Conservation (phyloP, 2,329 filamentous ascomycete genomes). For the Elsinoe arachidis region DNA sequence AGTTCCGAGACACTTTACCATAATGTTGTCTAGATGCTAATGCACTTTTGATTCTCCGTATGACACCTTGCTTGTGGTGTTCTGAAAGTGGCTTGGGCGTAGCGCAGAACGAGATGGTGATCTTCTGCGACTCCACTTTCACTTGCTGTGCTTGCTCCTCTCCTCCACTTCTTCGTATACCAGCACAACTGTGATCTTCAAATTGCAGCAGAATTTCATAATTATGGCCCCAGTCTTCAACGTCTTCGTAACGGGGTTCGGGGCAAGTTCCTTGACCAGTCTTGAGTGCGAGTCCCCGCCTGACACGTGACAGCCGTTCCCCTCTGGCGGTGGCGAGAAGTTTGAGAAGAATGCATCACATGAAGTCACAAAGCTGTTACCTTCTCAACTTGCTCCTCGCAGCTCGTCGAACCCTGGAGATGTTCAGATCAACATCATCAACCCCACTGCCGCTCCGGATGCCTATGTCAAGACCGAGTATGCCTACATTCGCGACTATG, state of each 20-base stretch:
- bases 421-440: conserved; percentile 13
- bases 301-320: conserved; percentile 14
- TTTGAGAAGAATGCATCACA: conserved; percentile 14
- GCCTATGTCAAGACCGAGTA: conserved; percentile 13
- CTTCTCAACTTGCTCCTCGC: not conserved
- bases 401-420: conserved; percentile 5
- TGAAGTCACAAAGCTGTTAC: conserved; percentile 14
- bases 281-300: not conserved
- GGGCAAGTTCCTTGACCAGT: conserved; percentile 3
- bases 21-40: conserved; percentile 6
- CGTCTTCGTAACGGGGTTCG: conserved; percentile 16
- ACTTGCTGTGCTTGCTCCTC: too few relatives aligned
- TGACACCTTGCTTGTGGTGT: not conserved
- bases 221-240: conserved; percentile 7
- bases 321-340: not conserved
- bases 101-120: not conserved
- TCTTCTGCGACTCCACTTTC: too few relatives aligned
- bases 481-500: conserved; percentile 13
- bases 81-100: not conserved
- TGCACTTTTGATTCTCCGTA: conserved; percentile 3
- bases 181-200: not conserved
- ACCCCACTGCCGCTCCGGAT: conserved; percentile 12
- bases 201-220: not conserved
- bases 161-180: not conserved
- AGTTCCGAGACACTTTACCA: conserved; percentile 6